phyloP scores from a whole-genome alignment of 345 rosid species.

The Reutealis trisperma region DNA sequence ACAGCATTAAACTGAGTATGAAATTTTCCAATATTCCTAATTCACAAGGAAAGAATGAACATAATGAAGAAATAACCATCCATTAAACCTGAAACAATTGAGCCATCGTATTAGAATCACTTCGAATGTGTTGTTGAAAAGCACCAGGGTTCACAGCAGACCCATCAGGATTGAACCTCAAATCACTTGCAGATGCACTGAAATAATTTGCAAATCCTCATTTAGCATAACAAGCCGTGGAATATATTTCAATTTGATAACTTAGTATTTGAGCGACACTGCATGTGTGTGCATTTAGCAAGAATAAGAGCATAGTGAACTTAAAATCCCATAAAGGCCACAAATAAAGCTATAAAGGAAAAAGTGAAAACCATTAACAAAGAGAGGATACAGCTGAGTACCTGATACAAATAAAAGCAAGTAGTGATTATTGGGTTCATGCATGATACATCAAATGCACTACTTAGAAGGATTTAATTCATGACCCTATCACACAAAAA shows the following conservation, averaged over 20 bases:
- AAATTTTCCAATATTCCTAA: background rate
- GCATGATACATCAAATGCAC: background rate
- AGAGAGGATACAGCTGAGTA: background rate
- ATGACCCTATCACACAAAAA: background rate
- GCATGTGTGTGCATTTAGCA: background rate
- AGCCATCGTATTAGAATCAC: slow-evolving; percentile 73
- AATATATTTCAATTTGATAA: background rate
- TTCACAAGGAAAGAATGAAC: background rate
- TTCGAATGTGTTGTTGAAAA: slow-evolving; percentile 76
- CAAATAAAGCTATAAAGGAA: background rate
- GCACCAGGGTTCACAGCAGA: slow-evolving; percentile 91
- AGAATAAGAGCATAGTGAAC: background rate
- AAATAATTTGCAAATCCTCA: slow-evolving; percentile 18
- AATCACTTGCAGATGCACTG: slow-evolving; percentile 55
- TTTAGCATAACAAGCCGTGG: slow-evolving; percentile 9
- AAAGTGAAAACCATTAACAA: background rate
- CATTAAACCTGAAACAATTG: slow-evolving; percentile 78
- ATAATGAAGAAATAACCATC: slow-evolving; percentile 5
- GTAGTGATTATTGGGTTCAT: background rate
- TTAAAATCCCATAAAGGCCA: background rate
- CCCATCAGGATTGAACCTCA: slow-evolving; percentile 79
- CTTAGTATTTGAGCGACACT: background rate
- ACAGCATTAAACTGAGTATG: background rate
- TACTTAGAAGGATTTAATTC: background rate
- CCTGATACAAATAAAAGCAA: background rate